Conservation (phyloP, 2,329 filamentous ascomycete genomes). For the Mariannaea elegans region DNA sequence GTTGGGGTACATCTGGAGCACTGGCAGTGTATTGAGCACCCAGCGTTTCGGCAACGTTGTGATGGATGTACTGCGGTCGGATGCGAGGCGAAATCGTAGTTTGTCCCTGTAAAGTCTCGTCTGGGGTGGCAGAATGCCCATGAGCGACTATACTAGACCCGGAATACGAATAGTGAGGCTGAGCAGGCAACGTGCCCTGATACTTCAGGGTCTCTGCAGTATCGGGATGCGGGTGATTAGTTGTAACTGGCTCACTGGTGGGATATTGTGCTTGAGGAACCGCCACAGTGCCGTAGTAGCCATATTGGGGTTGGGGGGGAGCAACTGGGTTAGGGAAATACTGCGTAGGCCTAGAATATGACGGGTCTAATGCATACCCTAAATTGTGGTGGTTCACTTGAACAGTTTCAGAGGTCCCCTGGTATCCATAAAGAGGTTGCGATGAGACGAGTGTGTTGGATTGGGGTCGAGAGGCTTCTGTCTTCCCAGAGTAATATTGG, state of each 20-base stretch:
- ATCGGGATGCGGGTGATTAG: background rate
- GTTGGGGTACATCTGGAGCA: background rate
- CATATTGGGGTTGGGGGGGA: background rate
- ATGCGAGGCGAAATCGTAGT: background rate
- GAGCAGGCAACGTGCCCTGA: background rate
- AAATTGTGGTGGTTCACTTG: no score
- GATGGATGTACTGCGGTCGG: background rate
- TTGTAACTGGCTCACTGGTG: background rate
- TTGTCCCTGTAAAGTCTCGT: background rate
- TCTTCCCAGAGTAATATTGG: background rate
- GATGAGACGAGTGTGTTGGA: background rate
- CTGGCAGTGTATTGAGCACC: background rate
- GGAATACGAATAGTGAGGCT: background rate
- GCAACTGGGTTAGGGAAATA: no score
- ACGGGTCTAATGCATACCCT: no score
- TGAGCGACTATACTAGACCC: background rate
- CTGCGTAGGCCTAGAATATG: no score
- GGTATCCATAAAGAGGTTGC: background rate
- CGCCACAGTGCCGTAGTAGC: background rate
- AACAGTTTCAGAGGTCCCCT: no score
- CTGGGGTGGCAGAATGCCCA: background rate
- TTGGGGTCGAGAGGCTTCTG: background rate
- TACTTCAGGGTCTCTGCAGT: background rate
- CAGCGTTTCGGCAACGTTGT: background rate
- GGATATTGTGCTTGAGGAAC: background rate